Conservation (phyloP, 192 early-diverging fungal genomes). For the Paraglomus occultum region DNA sequence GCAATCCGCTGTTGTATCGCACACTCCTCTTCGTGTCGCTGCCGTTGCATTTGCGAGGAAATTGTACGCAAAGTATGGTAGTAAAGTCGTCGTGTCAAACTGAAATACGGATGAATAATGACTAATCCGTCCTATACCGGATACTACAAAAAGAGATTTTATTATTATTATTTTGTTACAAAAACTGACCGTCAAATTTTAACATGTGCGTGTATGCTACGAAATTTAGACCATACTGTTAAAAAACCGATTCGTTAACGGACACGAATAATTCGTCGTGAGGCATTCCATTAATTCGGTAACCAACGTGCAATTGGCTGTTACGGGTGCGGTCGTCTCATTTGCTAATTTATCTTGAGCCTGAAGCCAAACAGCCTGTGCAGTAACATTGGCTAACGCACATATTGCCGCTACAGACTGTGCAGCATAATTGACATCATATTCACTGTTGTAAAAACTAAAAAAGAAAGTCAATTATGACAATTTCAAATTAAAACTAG, state of each 20-base stretch:
- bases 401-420: constrained; percentile 51
- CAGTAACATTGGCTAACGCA: constrained; percentile 57
- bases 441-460: constrained; percentile 63
- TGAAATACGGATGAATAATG: constrained; percentile 50
- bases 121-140: constrained; percentile 23
- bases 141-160: background rate
- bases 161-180: background rate
- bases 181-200: background rate
- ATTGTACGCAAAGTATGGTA: constrained; percentile 49
- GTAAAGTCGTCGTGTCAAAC: constrained; percentile 35
- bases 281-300: constrained; percentile 58
- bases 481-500: constrained; percentile 4
- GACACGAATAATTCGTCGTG: constrained; percentile 65
- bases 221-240: constrained; percentile 36
- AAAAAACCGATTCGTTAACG: constrained; percentile 45
- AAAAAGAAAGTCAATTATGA: background rate
- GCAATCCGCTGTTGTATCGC: constrained; percentile 6
- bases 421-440: constrained; percentile 48
- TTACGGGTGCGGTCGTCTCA: constrained; percentile 44
- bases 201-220: background rate
- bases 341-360: constrained; percentile 42
- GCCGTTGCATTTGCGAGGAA: constrained; percentile 42
- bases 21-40: constrained; percentile 23
- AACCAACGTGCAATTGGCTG: constrained; percentile 57
- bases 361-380: constrained; percentile 52